Base-by-base conservation (phyloP, 2,329 filamentous ascomycete species). In the Pseudogymnoascus sp. region DNA sequence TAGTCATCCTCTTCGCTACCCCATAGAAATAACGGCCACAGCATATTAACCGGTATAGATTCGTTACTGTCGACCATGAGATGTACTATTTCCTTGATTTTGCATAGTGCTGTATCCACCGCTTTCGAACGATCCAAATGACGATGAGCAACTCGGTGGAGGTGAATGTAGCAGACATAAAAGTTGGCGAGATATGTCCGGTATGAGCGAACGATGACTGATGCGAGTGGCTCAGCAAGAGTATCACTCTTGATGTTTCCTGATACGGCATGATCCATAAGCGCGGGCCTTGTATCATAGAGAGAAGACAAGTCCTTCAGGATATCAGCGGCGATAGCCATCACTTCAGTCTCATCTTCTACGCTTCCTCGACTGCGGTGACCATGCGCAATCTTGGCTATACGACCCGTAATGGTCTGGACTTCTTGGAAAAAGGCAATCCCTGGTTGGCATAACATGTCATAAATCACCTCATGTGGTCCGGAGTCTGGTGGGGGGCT, bases 401-500 rank as follows among this genome's bases (percentile, higher is more conserved):
- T 81, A 4, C 79, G 75, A 2, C 81, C 80, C 71, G 81, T 81
- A 66, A 83, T 81, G 37, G 77, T 79, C 67, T 81, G 81, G 0
- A 83, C 79, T 63, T 82, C 81, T 59, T 83, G 80, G 64, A 80
- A 83, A 67, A 84, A 83, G 1, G 79, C 72, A 16, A 81, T 76
- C 0, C 80, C 79, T 0, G 79, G 80, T 11, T 81, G 77, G 63
- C 81, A 81, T 4, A 83, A 68, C 0, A 81, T 75, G 63, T 82
- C 78, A 62, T 81, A 82, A 0, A 83, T 69, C 1, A 79, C 76
- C 43, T 82, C 78, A 39, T 81, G 47, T 77, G 14, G 47, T 6
- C 47, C 47, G 47, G 47, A 54, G 18, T 54, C 47, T 2, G 47
- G 47, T 28, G 47, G 47, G 2, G 47, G 47, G 3, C 47, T 54